Evolutionary conservation across 2,329 filamentous ascomycete genomes (phyloP).

Genomic region (Sphaerulina populicola): DNA sequence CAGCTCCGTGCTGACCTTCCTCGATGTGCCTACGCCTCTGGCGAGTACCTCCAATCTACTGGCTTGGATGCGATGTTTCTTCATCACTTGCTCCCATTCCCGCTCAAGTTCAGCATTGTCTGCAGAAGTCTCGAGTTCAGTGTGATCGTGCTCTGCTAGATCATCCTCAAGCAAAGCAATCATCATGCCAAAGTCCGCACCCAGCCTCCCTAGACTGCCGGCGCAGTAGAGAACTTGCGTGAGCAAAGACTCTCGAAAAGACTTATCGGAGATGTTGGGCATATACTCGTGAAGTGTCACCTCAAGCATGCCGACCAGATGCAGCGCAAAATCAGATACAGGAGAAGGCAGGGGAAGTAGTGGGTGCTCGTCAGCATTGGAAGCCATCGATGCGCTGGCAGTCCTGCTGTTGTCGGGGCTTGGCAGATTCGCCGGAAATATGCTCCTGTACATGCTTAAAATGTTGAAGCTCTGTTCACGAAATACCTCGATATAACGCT

Average conservation of each 20-base stretch:
- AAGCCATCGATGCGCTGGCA: not conserved
- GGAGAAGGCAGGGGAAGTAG: constrained; percentile 60
- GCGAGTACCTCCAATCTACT: constrained; percentile 41
- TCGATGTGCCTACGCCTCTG: constrained; percentile 27
- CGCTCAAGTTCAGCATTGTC: constrained; percentile 42
- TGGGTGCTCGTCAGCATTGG: constrained; percentile 25
- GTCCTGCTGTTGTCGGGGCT: constrained; percentile 13
- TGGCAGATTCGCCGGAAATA: constrained; percentile 59
- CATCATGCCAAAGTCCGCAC: constrained; percentile 86
- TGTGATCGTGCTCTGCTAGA: constrained; percentile 40
- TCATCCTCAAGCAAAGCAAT: constrained; percentile 56
- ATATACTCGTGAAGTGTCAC: constrained; percentile 69
- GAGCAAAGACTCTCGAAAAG: constrained; percentile 74
- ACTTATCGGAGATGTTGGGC: constrained; percentile 69
- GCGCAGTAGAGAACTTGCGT: constrained; percentile 93
- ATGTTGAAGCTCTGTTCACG: constrained; percentile 95
- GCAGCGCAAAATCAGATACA: constrained; percentile 72
- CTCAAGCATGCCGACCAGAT: constrained; percentile 72
- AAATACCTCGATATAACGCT: constrained; percentile 94
- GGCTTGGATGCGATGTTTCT: constrained; percentile 76
- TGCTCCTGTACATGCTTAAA: constrained; percentile 85
- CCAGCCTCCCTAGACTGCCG: constrained; percentile 77
- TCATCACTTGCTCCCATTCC: constrained; percentile 84
- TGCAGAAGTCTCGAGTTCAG: constrained; percentile 44
- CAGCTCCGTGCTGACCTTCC: constrained; percentile 51